Conservation (phyloP, 805 yeast genomes). For the Naumovozyma dairenensis region DNA sequence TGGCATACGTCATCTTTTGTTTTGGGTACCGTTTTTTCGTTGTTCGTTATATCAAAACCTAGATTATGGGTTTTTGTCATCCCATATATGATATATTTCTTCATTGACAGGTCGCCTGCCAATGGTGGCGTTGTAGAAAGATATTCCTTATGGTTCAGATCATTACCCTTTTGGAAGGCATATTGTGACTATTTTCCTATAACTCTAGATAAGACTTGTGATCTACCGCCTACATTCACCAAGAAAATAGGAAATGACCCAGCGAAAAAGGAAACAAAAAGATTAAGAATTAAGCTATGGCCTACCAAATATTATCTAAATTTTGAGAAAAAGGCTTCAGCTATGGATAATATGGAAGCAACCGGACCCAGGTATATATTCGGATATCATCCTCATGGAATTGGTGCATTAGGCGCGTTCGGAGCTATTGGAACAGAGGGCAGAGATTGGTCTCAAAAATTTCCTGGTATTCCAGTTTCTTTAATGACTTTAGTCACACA, state of each 20-base stretch:
- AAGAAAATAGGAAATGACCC: conserved; percentile 20
- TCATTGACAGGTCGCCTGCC: conserved; percentile 55
- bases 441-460: conserved; percentile 50
- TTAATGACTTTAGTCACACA: conserved; percentile 76
- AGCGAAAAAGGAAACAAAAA: conserved; percentile 5
- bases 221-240: conserved; percentile 64
- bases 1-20: conserved; percentile 67
- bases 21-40: conserved; percentile 40
- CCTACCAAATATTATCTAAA: conserved; percentile 15
- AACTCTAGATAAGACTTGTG: conserved; percentile 52
- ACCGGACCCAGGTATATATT: conserved; percentile 74
- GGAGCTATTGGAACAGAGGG: conserved; percentile 81
- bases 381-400: conserved; percentile 96
- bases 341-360: conserved; percentile 23
- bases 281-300: conserved; percentile 10
- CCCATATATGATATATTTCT: conserved; percentile 53
- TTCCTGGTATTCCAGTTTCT: conserved; percentile 78
- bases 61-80: conserved; percentile 57
- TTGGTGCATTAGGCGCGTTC: conserved; percentile 82
- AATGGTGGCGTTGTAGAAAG: conserved; percentile 61
- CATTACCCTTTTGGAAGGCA: conserved; percentile 52
- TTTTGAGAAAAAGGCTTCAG: conserved; percentile 3
- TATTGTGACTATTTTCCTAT: conserved; percentile 80
- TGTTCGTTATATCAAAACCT: conserved; percentile 49
- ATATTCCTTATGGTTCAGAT: conserved; percentile 47